These are phyloP conservation scores for Chlorella sp. DNA, from an alignment of 139 green algal genomes.

Conservation along the genomic window DNA sequence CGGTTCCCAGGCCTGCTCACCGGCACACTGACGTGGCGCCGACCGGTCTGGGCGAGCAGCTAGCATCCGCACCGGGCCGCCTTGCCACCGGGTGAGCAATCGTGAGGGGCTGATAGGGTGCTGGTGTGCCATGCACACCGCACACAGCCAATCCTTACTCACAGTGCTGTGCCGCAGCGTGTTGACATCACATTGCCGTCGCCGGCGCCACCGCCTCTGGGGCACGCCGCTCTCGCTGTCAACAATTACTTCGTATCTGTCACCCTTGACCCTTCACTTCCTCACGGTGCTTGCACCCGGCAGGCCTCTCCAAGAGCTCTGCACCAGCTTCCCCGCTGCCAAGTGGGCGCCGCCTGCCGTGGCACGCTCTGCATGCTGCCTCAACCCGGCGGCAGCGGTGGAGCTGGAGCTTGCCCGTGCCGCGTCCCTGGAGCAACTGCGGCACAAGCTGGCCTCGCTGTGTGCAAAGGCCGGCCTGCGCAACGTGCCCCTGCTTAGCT, in stretches of 20 bases:
- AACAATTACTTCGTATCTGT: too few species aligned
- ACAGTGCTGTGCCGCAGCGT: not conserved
- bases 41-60: not conserved
- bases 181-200: not conserved
- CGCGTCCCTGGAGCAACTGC: not conserved
- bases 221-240: not conserved
- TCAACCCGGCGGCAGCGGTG: not conserved
- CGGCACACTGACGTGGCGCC: not conserved
- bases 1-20: not conserved
- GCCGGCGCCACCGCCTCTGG: not conserved
- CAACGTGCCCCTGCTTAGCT: not conserved
- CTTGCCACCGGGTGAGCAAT: not conserved
- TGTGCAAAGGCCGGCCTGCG: conserved; percentile 2
- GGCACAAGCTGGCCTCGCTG: not conserved
- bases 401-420: not conserved
- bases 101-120: too few species aligned
- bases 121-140: too few species aligned
- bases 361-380: not conserved
- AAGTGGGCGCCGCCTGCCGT: conserved; percentile 9
- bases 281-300: not conserved
- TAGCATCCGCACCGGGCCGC: not conserved
- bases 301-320: not conserved
- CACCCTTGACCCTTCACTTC: not conserved
- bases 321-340: not conserved
- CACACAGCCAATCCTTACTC: not conserved